Evolutionary conservation across 345 rosid species (phyloP).

Genomic region (thale cress (Arabidopsis thaliana)): TAIR10.1 NC_003076.8:21533501-21534000

Average conservation of each 20-base stretch:
- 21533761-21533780: neutral
- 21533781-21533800: neutral
- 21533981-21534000: too few relatives aligned
- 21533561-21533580: neutral
- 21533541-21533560: neutral
- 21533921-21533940: neutral
- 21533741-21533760: neutral
- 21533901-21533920: neutral
- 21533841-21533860: slow-evolving; percentile 4
- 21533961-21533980: too few relatives aligned
- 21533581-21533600: neutral
- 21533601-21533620: neutral
- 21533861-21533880: neutral
- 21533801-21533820: neutral
- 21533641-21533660: slow-evolving; percentile 9
- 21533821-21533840: neutral
- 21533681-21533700: neutral
- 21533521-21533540: neutral
- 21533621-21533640: slow-evolving; percentile 22
- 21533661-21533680: neutral
- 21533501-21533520: neutral
- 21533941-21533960: neutral
- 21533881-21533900: neutral
- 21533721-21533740: neutral
- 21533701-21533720: neutral